Base-by-base conservation (phyloP, 352 stramenopile species). In the Ophiocytium majus region DNA sequence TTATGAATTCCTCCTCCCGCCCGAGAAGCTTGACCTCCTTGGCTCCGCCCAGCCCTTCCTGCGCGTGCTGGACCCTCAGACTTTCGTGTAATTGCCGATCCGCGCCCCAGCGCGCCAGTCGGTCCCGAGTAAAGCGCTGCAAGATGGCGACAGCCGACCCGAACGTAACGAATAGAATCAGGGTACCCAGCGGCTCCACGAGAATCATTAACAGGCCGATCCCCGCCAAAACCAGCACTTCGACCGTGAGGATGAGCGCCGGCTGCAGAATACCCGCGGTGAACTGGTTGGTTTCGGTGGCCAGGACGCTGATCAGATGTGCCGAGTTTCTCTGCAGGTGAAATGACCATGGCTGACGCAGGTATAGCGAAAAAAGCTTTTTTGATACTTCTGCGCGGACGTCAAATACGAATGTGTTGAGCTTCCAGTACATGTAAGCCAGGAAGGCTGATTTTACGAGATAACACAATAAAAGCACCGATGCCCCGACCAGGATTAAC, bases 331-430 rank as follows among this genome's bases (percentile, higher is more conserved):
- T 23, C 57, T 71, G 57, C 57, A 71, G 57, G 57, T 71, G 57
- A 71, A 71, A 71, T 71, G 57, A 23, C 19, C 28, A 71, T 71
- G 57, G 57, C 23, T 23, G 57, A 23, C 57, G 57, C 19, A 71
- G 57, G 57, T 71, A 71, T 71, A 71, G 57, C 23, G 28, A 23
- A 71, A 71, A 71, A 71, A 71, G 57, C 28, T 71, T 71, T 71
- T 28, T 71, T 28, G 57, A 23, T 23, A 71, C 19, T 23, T 71
- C 57, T 23, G 57, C 23, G 23, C 28, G 57, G 28, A 71, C 19
- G 23, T 28, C 28, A 28, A 71, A 71, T 23, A 23, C 28, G 28
- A 71, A 71, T 28, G 19, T 23, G 57, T 23, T 23, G 19, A 23
- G 57, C 57, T 28, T 23, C 57, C 57, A 71, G 23, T 28, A 23